A percentile compares a stretch with the other conserved stretches of the same genome.
phyloP scores from a whole-genome alignment of 78 protist genomes.

The Dictyostelium brefeldianum region DNA sequence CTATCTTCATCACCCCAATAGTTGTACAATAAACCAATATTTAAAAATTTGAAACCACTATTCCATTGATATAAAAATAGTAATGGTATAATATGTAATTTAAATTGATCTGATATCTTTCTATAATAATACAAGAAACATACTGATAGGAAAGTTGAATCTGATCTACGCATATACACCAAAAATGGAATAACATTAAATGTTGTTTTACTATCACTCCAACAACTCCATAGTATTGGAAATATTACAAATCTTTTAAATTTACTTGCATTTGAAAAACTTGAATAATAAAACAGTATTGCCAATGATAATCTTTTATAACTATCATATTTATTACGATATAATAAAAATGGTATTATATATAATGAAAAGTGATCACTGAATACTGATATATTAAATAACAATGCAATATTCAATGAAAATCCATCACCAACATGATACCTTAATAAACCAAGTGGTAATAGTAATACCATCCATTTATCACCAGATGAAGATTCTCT shows the following conservation, averaged over 20 bases:
- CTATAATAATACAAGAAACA: constrained; percentile 21
- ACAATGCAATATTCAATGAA: constrained; percentile 1
- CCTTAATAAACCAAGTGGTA: constrained; percentile 7
- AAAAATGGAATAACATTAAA: constrained; percentile 1
- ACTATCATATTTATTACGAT: background rate
- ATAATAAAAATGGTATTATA: constrained; percentile 23
- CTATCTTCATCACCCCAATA: no score
- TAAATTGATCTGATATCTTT: background rate
- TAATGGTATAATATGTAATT: background rate
- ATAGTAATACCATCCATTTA: background rate
- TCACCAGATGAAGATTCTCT: background rate
- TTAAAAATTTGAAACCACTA: background rate
- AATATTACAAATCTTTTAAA: constrained; percentile 24
- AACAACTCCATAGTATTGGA: constrained; percentile 16
- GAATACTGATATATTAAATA: background rate
- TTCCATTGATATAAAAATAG: background rate
- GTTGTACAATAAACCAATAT: background rate
- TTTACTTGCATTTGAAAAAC: background rate
- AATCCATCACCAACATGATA: constrained; percentile 2
- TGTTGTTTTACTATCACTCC: background rate
- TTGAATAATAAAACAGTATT: background rate
- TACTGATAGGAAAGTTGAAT: background rate
- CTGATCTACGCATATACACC: background rate
- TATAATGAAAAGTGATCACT: background rate
- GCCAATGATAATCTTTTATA: background rate